Base-by-base conservation (phyloP, 768 basidiomycete genomes). In the Lenzites betulinus region DNA sequence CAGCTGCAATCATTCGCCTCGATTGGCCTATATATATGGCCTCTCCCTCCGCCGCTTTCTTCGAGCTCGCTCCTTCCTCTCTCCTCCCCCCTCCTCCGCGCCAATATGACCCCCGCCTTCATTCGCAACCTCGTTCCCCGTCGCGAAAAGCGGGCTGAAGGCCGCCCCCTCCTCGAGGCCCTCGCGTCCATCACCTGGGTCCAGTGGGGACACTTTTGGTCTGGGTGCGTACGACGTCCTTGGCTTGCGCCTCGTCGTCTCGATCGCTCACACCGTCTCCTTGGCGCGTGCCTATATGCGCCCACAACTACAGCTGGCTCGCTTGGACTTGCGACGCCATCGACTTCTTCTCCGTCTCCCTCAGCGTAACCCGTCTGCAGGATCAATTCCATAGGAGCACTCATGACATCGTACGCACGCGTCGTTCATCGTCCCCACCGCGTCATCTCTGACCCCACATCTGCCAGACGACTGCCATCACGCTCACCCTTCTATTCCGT, bases 401-500 rank as follows among this genome's bases (percentile, higher is more conserved):
- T 3, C 62, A 75, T 36, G 66, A 75, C 33, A 84, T 90, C 33
- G 81, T 81, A 46, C 63, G 76, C 70, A 33, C 13, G 23, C 28
- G 13, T 26, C 28, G 7, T 38, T 22, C 54, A 28, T 16, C 54
- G n/a, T n/a, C 22, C 8, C 39, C 49, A 22, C 25, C 30, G 20
- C 7, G 26, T 44, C 49, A 51, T 62, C 15, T 36, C 60, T 50
- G 49, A 69, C 54, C 35, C 56, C 25, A 50, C 62, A 18, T 7
- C 28, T 9, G 13, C 22, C 57, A 81, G 81, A 91, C 92, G 49
- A 86, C 87, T 20, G 83, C 92, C 5, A 95, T 98, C 70, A 97
- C 95, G 7, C 80, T 97, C 50, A 97, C 95, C 0, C 80, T 98
- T 1, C 83, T 98, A n/a, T 90, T 98, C 79, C 85, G 95, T 60